Base-by-base conservation (phyloP, 768 basidiomycete genomes). In the Collybiopsis luxurians region DNA sequence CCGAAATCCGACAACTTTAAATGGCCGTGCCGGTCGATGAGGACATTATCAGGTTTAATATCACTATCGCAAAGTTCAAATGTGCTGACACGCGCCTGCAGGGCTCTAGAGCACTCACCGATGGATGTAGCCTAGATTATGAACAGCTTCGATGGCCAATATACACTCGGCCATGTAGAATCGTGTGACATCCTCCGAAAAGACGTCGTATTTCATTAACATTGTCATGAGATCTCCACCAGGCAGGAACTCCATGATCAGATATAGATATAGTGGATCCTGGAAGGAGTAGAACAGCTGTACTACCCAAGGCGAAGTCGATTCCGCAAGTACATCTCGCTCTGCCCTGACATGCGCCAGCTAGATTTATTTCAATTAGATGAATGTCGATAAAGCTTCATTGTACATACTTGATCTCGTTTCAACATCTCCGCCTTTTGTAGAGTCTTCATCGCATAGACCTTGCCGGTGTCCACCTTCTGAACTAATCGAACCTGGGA, bases 141-240 rank as follows among this genome's bases (percentile, higher is more conserved):
- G 96, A 1, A 99, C 95, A 2, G 95, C 97, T 69, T 99, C 95
- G 58, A 99, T 97, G 19, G 96, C 96, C 26, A 98, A 80, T 59
- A 98, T 92, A 69, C 95, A 97, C 72, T 99, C 96, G 24, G 96
- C 96, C 85, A 99, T 97, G 72, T 99, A 99, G 74, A 99, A 98
- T 57, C 96, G 87, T 28, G 94, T 95, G 36, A 98, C 96, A 68
- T 98, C 96, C 72, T 98, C 97, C 6, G 92, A 93, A 75, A 98
- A 98, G 7, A 96, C 90, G 71, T 98, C 96, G 73, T 99, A 98
- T 73, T 98, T 98, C 89, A 99, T 99, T 64, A 99, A 78, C 96
- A 98, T 99, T 12, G 97, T 98, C 96, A 99, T 98, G 60, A 99
- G 78, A 70, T 99, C 96, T n/a, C 96, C 96, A 44, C 96, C 96